A percentile compares a stretch with the other conserved stretches of the same genome.
Evolutionary conservation across 2,329 filamentous ascomycete species (phyloP).

Genomic region (Hypoxylon sp.): DNA sequence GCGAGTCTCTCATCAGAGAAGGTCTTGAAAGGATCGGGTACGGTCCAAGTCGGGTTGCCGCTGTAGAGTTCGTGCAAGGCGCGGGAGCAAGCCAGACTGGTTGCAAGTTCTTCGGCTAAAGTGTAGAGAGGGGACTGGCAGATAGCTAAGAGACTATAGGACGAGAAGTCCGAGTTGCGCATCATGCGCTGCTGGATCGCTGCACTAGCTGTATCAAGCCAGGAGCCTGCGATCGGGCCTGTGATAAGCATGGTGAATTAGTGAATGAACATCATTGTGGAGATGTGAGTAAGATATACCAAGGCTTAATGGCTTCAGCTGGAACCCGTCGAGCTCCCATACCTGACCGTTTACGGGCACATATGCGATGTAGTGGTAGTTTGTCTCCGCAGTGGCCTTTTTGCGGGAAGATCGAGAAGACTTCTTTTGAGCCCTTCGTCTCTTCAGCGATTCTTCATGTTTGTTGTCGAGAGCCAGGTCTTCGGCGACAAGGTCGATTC

Average conservation of each 20-base stretch:
- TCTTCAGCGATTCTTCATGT: slow-evolving; percentile 59
- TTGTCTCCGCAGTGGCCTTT: slow-evolving; percentile 70
- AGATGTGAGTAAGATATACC: slow-evolving; percentile 57
- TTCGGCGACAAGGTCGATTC: slow-evolving; percentile 81
- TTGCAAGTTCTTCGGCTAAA: slow-evolving; percentile 64
- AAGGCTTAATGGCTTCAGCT: slow-evolving; percentile 77
- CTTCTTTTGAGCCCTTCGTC: slow-evolving; percentile 48
- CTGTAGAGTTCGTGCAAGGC: slow-evolving; percentile 59
- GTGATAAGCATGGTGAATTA: slow-evolving; percentile 52
- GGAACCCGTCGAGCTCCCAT: slow-evolving; percentile 92
- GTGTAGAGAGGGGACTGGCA: slow-evolving; percentile 74
- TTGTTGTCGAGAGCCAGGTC: slow-evolving; percentile 77
- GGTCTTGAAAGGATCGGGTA: slow-evolving; percentile 35
- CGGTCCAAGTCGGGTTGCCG: slow-evolving; percentile 60
- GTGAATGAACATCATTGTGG: slow-evolving; percentile 34
- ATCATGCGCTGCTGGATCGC: slow-evolving; percentile 78
- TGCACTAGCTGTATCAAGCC: slow-evolving; percentile 75
- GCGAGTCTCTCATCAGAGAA: slow-evolving; percentile 42
- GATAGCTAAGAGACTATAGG: slow-evolving; percentile 85
- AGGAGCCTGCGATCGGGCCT: slow-evolving; percentile 66
- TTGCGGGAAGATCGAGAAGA: slow-evolving; percentile 45
- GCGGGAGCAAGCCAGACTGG: slow-evolving; percentile 59
- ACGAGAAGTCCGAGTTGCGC: slow-evolving; percentile 71
- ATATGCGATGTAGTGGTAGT: slow-evolving; percentile 92
- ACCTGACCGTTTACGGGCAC: slow-evolving; percentile 81